Base-by-base conservation (phyloP, 192 early-diverging fungal genomes). In the Gryganskiella cystojenkinii region DNA sequence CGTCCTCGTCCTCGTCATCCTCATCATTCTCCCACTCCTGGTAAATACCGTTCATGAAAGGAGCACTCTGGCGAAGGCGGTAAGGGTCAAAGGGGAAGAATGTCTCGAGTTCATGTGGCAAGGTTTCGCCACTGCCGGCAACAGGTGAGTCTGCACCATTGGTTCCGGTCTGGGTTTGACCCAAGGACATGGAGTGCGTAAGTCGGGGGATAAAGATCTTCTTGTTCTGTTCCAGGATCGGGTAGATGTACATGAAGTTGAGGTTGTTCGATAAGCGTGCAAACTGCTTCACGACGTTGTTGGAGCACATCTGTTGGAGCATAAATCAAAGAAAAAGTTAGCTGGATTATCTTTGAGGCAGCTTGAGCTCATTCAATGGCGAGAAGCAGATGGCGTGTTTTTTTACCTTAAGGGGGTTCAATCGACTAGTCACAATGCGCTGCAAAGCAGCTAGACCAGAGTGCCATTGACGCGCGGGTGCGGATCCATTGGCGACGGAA, bases 71-170 rank as follows among this genome's bases (percentile, higher is more conserved):
- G 45, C 90, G 88, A 3, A 98, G 84, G 15, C 88, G 81, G 64
- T 94, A 92, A 8, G 97, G 97, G 71, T 98, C 97, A 56, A 96
- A 98, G 44, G 97, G 97, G 80, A 98, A 98, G 67, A 97, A 96
- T 1, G 92, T 75, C 45, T 70, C 71, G 19, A 70, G 60, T 17
- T 71, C 79, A 3, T 71, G 64, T 8, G 52, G 72, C 79, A 75
- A 40, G 0, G 56, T 64, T 1, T 5, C 60, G 2, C 64, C 51
- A 25, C n/a, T 56, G 17, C 56, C 37, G 15, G 22, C 49, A 13
- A 25, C 28, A 46, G 37, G 37, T 9, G 37, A 40, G 37, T 57
- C 64, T 10, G 42, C 25, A 9, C 34, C 47, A 42, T 78, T 70
- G 33, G 17, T 51, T 43, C 13, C 37, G 24, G 44, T 51, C 28